Evolutionary conservation across 768 basidiomycete genomes (phyloP).

Genomic region (Vishniacozyma victoriae): DNA sequence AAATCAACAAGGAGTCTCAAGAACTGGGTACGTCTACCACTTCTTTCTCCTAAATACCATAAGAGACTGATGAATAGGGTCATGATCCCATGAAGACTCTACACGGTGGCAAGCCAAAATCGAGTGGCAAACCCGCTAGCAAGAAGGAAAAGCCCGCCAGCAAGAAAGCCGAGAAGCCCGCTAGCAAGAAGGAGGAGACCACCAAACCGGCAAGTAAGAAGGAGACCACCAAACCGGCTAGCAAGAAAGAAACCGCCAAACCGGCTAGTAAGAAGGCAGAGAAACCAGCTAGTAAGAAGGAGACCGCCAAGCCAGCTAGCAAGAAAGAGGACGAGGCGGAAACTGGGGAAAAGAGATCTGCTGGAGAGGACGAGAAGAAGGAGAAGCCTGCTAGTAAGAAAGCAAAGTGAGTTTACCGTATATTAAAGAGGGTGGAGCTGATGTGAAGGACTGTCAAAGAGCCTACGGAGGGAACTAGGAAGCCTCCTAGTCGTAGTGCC

Average conservation of each 20-base stretch:
- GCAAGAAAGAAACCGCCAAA: constrained; percentile 6
- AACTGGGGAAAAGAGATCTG: constrained; percentile 11
- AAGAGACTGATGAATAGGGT: constrained; percentile 19
- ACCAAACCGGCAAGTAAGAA: constrained; percentile 11
- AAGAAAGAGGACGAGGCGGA: constrained; percentile 7
- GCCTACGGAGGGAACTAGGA: constrained; percentile 26
- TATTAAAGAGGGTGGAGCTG: neutral
- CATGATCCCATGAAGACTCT: constrained; percentile 42
- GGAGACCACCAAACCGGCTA: neutral
- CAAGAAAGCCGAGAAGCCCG: neutral
- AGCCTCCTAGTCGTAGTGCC: constrained; percentile 23
- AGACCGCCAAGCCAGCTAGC: constrained; percentile 1
- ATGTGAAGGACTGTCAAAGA: constrained; percentile 23
- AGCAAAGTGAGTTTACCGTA: constrained; percentile 28
- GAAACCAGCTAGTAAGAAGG: constrained; percentile 18
- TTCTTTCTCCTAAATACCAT: neutral
- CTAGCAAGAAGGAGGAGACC: constrained; percentile 1
- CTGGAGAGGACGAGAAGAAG: neutral
- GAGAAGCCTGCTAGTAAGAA: constrained; percentile 38
- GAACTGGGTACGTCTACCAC: constrained; percentile 38
- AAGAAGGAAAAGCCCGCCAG: constrained; percentile 9
- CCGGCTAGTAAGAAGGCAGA: constrained; percentile 11
- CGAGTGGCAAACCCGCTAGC: constrained; percentile 8
- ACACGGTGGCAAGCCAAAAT: constrained; percentile 6
- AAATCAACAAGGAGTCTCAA: constrained; percentile 44